These are phyloP conservation scores for Populus euphratica DNA, from an alignment of 345 rosid genomes.

Conservation along the genomic window DNA sequence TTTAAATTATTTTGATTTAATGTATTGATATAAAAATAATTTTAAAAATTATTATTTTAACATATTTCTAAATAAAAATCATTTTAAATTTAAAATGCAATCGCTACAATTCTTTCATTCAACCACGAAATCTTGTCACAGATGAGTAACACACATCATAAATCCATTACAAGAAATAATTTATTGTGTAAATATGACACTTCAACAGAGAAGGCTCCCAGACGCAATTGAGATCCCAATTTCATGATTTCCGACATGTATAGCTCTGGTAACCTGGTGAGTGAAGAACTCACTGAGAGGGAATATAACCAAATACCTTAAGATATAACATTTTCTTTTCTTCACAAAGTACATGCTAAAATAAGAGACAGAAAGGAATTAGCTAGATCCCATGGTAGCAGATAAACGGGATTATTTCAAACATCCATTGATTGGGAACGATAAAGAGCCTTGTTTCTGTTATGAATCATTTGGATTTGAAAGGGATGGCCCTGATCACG, in stretches of 20 bases:
- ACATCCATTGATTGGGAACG: neutral
- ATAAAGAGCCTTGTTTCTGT: neutral
- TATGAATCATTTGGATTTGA: conserved; percentile 8
- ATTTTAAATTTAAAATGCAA: too few relatives aligned
- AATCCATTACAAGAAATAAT: neutral
- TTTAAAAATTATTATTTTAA: too few relatives aligned
- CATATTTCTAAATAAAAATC: too few relatives aligned
- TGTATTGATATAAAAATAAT: too few relatives aligned
- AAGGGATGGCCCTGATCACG: conserved; percentile 21
- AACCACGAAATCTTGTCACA: neutral
- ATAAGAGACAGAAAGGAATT: neutral
- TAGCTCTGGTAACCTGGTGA: neutral
- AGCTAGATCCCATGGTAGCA: neutral
- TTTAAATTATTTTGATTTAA: too few relatives aligned
- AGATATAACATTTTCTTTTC: neutral
- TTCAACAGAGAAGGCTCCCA: neutral
- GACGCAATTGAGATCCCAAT: neutral
- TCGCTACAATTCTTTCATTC: too few relatives aligned
- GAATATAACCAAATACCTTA: neutral
- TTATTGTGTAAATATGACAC: neutral
- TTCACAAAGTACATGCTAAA: neutral
- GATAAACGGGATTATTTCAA: neutral
- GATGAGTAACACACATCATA: neutral
- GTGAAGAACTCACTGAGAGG: neutral
- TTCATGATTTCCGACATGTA: neutral